Conservation (phyloP, 2,329 filamentous ascomycete species). For the Fusarium oxysporum region DNA sequence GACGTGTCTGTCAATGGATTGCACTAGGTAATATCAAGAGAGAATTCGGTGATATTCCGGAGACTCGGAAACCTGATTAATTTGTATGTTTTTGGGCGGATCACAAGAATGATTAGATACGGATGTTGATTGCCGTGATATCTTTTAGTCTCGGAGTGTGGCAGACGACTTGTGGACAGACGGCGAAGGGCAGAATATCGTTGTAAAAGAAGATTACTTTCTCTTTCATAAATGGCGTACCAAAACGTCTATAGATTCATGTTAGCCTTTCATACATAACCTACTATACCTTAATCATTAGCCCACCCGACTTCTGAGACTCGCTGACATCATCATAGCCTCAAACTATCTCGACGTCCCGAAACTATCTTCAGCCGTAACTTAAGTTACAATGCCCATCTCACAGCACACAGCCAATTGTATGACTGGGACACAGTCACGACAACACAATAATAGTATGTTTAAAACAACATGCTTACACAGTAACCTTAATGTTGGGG, state of each 20-base stretch:
- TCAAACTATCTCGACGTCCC: background rate
- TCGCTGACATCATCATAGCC: background rate
- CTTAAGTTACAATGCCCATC: background rate
- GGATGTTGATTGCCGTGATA: background rate
- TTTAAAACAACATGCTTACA: no score
- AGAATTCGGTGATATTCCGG: slow-evolving; percentile 45
- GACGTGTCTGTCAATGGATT: slow-evolving; percentile 37
- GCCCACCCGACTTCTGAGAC: background rate
- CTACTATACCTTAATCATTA: background rate
- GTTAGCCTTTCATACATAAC: background rate
- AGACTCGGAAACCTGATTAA: slow-evolving; percentile 41
- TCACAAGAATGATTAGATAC: slow-evolving; percentile 6
- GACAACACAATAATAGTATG: background rate
- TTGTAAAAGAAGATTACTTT: background rate
- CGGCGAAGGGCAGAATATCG: background rate
- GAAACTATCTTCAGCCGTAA: background rate
- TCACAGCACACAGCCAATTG: background rate
- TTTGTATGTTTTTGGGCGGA: slow-evolving; percentile 1
- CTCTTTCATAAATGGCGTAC: background rate
- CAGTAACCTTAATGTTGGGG: background rate
- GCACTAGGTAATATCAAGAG: slow-evolving; percentile 22
- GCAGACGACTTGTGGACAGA: background rate
- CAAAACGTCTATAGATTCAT: background rate
- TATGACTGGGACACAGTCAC: background rate
- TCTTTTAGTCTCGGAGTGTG: background rate